Conservation (phyloP, 1,284 basidiomycete genomes). For the Termitomyces sp. region DNA sequence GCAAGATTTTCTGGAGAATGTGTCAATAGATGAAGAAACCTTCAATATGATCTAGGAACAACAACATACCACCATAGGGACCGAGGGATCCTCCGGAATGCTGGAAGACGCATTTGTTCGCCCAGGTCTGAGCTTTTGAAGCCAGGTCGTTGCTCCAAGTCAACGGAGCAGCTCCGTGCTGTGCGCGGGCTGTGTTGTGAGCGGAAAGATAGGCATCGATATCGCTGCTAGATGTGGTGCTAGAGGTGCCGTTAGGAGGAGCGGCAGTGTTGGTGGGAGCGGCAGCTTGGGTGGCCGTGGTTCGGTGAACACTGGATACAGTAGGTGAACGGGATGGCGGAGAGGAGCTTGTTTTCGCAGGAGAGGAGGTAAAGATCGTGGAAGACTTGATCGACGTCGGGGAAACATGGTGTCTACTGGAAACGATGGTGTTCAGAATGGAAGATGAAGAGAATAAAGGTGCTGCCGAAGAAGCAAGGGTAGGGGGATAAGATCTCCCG, state of each 20-base stretch:
- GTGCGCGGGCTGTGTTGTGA: constrained; percentile 56
- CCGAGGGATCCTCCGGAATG: constrained; percentile 63
- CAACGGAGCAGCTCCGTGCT: constrained; percentile 54
- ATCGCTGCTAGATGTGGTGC: constrained; percentile 23
- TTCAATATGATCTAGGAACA: background rate
- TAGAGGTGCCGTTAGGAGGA: constrained; percentile 10
- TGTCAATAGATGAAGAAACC: background rate
- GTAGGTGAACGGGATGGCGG: background rate
- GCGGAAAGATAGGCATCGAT: constrained; percentile 43
- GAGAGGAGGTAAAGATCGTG: background rate
- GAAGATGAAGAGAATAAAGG: background rate
- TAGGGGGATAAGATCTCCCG: background rate
- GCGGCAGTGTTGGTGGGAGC: constrained; percentile 13
- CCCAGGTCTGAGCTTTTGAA: constrained; percentile 58
- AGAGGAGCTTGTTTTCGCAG: constrained; percentile 3
- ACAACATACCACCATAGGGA: constrained; percentile 48
- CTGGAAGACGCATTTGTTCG: constrained; percentile 53
- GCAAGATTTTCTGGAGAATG: constrained; percentile 54
- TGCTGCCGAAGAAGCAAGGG: background rate
- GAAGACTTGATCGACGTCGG: constrained; percentile 12
- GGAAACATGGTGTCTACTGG: constrained; percentile 2
- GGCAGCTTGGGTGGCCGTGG: constrained; percentile 16
- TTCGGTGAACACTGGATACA: constrained; percentile 9
- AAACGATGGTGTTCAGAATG: background rate
- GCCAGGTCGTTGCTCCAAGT: constrained; percentile 56